phyloP scores from a whole-genome alignment of 2,329 filamentous ascomycete genomes.

The Pezicula rhizophila region DNA sequence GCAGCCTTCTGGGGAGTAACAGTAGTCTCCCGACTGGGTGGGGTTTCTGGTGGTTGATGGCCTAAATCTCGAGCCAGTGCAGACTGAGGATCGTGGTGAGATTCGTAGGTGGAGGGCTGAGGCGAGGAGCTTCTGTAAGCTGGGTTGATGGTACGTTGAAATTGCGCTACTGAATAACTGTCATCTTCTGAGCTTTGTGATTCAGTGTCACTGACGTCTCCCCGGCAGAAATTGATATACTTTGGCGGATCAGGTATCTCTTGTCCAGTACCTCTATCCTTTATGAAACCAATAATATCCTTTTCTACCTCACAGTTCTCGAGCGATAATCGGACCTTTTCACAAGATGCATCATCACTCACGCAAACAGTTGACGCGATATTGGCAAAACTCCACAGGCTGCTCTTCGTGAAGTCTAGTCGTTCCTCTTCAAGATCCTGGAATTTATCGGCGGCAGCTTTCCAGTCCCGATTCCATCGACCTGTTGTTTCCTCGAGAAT shows the following conservation, averaged over 20 bases:
- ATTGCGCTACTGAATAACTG: conserved; percentile 90
- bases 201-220: conserved; percentile 72
- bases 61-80: conserved; percentile 64
- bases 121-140: conserved; percentile 94
- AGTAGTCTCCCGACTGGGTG: conserved; percentile 39
- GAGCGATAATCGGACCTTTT: conserved; percentile 87
- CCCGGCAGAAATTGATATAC: conserved; percentile 98
- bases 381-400: conserved; percentile 96
- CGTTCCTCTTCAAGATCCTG: conserved; percentile 97
- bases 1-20: conserved; percentile 44
- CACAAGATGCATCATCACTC: conserved; percentile 92
- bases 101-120: conserved; percentile 87
- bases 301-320: conserved; percentile 97
- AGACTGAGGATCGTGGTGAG: conserved; percentile 81
- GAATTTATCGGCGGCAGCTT: conserved; percentile 95
- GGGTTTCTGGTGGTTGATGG: conserved; percentile 38
- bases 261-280: conserved; percentile 82
- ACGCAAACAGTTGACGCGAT: conserved; percentile 96
- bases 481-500: conserved; percentile 89
- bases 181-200: conserved; percentile 85
- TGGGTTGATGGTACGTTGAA: conserved; percentile 90
- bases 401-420: conserved; percentile 95
- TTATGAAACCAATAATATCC: conserved; percentile 86
- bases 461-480: conserved; percentile 98
- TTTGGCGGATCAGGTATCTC: conserved; percentile 96